Conservation (phyloP, 139 green algal genomes). For the Tetradesmus lagerheimii region DNA sequence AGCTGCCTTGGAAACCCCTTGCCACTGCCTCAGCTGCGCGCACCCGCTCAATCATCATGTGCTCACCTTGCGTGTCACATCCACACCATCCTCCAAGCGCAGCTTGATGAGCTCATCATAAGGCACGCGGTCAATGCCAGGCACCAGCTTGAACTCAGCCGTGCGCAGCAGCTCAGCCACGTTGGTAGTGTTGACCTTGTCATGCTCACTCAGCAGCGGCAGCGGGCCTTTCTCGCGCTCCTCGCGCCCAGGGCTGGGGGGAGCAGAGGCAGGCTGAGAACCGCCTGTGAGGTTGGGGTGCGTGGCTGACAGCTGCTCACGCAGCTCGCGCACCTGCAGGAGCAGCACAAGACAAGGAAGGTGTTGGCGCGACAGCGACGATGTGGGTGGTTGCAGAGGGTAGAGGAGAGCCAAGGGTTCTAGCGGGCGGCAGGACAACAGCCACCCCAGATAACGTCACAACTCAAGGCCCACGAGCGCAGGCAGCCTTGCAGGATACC, state of each 20-base stretch:
- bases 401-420: neutral
- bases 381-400: no score
- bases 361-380: no score
- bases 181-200: slow-evolving; percentile 45
- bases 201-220: slow-evolving; percentile 23
- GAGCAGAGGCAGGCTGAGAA: neutral
- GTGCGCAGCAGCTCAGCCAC: slow-evolving; percentile 43
- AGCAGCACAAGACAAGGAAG: neutral
- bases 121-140: slow-evolving; percentile 54
- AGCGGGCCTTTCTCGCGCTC: neutral
- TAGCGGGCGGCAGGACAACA: no score
- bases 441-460: no score
- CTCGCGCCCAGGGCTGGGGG: neutral
- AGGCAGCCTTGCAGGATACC: neutral
- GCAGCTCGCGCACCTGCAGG: slow-evolving; percentile 1
- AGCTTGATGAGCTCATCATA: slow-evolving; percentile 65
- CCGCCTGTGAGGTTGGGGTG: neutral
- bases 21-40: neutral
- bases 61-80: slow-evolving; percentile 59
- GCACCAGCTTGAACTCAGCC: slow-evolving; percentile 52
- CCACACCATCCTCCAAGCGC: slow-evolving; percentile 69
- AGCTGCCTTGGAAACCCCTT: no score
- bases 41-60: neutral
- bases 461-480: neutral
- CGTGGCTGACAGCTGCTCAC: slow-evolving; percentile 28